Conservation (phyloP, 2,329 filamentous ascomycete species). For the Calonectria honghensis region DNA sequence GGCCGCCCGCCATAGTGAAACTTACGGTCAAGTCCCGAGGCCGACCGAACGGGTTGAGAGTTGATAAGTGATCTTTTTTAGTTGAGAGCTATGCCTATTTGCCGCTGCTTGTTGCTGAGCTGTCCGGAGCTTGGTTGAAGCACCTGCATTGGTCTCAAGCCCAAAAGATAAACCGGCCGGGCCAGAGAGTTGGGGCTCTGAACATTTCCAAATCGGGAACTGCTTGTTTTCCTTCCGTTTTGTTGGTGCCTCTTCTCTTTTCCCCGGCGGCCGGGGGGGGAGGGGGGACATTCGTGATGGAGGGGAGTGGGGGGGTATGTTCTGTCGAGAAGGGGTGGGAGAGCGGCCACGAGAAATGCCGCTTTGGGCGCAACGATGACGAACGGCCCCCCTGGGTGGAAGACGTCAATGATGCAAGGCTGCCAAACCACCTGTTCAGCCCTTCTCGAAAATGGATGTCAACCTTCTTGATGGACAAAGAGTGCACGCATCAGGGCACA, state of each 20-base stretch:
- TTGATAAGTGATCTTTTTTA: not conserved
- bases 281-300: not conserved
- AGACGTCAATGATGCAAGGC: slow-evolving; percentile 49
- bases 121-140: slow-evolving; percentile 15
- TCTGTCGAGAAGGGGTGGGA: not conserved
- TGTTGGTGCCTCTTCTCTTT: slow-evolving; percentile 12
- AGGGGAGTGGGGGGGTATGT: not conserved
- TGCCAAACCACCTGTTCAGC: slow-evolving; percentile 31
- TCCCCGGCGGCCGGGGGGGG: no score
- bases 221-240: not conserved
- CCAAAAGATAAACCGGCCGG: not conserved
- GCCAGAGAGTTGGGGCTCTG: slow-evolving; percentile 4
- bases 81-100: not conserved
- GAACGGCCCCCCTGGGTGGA: slow-evolving; percentile 30
- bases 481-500: not conserved
- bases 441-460: not conserved
- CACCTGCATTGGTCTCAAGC: slow-evolving; percentile 19
- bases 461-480: not conserved
- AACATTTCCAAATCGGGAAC: slow-evolving; percentile 19
- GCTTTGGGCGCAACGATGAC: slow-evolving; percentile 9
- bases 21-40: slow-evolving; percentile 31
- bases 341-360: slow-evolving; percentile 1
- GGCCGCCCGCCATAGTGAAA: not conserved
- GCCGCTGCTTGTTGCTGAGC: slow-evolving; percentile 9
- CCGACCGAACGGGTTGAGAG: slow-evolving; percentile 14